Percentiles rank a stretch among this genome's conserved stretches.
Evolutionary conservation across 345 rosid species (phyloP).

Genomic region (Eucalyptus marginata): DNA sequence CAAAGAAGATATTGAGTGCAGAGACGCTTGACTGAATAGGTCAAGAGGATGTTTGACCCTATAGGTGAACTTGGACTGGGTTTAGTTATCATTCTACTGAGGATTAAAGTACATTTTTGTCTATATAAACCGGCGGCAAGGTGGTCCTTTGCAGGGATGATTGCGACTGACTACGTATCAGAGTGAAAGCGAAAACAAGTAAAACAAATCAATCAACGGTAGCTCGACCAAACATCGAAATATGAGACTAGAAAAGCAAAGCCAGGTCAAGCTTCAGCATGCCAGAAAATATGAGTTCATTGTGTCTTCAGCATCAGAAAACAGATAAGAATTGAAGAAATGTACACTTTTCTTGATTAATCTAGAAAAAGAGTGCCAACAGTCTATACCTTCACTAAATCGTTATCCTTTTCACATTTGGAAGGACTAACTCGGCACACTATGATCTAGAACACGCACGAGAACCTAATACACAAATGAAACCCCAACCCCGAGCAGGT

Average conservation of each 20-base stretch:
- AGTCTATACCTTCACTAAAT: not conserved
- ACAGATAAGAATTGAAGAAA: not conserved
- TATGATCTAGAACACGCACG: not conserved
- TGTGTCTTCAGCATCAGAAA: not conserved
- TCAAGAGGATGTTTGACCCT: not conserved
- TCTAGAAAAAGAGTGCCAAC: not conserved
- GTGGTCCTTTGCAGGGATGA: not conserved
- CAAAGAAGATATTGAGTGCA: not conserved
- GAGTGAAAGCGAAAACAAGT: not conserved
- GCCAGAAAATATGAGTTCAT: not conserved
- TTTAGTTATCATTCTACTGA: not conserved
- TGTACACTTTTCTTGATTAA: not conserved
- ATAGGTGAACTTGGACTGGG: not conserved
- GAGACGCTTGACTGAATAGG: not conserved
- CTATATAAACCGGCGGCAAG: not conserved
- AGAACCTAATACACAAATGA: not conserved
- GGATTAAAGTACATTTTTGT: not conserved
- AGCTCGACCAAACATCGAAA: not conserved
- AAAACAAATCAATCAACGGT: not conserved
- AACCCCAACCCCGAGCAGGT: not conserved
- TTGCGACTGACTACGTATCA: not conserved
- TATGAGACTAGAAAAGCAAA: not conserved
- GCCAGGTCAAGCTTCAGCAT: not conserved
- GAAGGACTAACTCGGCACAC: not conserved
- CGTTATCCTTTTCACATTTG: not conserved